These are phyloP conservation scores for Dorcoceras hygrometricum DNA, from an alignment of 257 asterid species.

Conservation along the genomic window DNA sequence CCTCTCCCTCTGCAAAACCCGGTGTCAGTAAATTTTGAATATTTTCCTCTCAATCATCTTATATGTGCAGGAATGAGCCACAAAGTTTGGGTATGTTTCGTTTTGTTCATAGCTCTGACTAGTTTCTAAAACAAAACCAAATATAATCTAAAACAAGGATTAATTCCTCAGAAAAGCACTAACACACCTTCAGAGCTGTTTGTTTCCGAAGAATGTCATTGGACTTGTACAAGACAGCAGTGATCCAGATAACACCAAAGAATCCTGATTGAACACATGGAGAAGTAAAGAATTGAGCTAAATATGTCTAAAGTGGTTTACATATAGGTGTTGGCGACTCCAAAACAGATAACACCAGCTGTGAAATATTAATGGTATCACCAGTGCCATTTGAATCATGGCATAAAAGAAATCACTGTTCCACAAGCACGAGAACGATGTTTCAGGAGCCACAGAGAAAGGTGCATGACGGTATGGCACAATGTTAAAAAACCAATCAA, in stretches of 20 bases:
- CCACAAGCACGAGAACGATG: neutral
- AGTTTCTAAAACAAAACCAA: neutral
- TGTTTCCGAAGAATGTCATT: constrained; percentile 80
- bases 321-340: neutral
- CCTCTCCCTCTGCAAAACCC: constrained; percentile 71
- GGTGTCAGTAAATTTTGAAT: constrained; percentile 7
- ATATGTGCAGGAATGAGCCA: neutral
- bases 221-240: constrained; percentile 70
- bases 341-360: neutral
- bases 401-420: neutral
- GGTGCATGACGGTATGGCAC: neutral
- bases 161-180: constrained; percentile 12
- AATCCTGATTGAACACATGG: constrained; percentile 42
- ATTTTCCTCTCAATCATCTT: neutral
- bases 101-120: no score
- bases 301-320: neutral
- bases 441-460: constrained; percentile 8
- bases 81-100: neutral
- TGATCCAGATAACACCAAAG: constrained; percentile 61
- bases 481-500: neutral
- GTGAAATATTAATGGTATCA: neutral
- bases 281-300: constrained; percentile 13
- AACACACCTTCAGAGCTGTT: constrained; percentile 74
- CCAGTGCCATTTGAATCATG: neutral
- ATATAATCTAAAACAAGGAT: no score